Evolutionary conservation across 108 stramenopile genomes (phyloP).

Genomic region (Stephanodiscus minutulus): DNA sequence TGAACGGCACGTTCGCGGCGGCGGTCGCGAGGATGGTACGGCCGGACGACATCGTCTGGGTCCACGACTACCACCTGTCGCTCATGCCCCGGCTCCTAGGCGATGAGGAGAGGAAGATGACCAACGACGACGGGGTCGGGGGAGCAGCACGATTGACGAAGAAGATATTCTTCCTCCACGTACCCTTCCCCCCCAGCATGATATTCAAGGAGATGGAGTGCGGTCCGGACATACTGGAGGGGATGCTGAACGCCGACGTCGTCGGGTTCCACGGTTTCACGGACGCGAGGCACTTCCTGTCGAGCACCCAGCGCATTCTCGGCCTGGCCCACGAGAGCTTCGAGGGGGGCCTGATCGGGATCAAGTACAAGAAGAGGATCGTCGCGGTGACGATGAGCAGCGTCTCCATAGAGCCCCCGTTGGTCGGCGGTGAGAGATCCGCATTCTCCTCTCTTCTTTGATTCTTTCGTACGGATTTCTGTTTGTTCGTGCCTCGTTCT

Average conservation of each 20-base stretch:
- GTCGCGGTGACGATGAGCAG: constrained; percentile 81
- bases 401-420: constrained; percentile 74
- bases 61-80: constrained; percentile 87
- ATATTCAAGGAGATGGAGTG: constrained; percentile 73
- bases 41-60: constrained; percentile 73
- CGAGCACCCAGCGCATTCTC: constrained; percentile 78
- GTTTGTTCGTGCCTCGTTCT: constrained; percentile 1
- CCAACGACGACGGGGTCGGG: not conserved
- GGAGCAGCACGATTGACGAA: constrained; percentile 24
- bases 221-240: constrained; percentile 66
- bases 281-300: constrained; percentile 87
- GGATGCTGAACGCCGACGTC: constrained; percentile 73
- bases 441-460: not conserved
- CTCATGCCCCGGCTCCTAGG: constrained; percentile 65
- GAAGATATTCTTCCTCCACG: constrained; percentile 85
- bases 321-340: constrained; percentile 61
- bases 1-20: constrained; percentile 63
- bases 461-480: not conserved
- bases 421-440: constrained; percentile 33
- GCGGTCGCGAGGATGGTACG: constrained; percentile 42
- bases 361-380: constrained; percentile 64
- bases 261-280: constrained; percentile 90
- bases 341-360: constrained; percentile 73
- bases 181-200: constrained; percentile 86
- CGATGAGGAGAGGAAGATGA: constrained; percentile 37